phyloP scores from a whole-genome alignment of 2,329 filamentous ascomycete species.

The Fusarium sublunatum region DNA sequence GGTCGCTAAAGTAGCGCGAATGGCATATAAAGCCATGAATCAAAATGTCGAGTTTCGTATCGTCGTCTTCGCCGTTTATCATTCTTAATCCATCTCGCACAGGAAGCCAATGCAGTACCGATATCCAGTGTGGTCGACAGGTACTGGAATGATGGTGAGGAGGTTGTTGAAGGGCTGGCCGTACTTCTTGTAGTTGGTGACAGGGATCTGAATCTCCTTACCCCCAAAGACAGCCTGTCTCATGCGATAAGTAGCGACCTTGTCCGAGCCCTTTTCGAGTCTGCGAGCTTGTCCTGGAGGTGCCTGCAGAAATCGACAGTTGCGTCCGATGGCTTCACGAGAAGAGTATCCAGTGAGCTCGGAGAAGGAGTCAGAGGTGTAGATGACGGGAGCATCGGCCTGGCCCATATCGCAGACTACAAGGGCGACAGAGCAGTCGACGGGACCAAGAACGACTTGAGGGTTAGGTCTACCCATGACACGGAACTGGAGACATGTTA shows the following conservation, averaged over 20 bases:
- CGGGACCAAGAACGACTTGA: constrained; percentile 80
- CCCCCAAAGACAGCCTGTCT: constrained; percentile 57
- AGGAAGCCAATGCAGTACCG: constrained; percentile 86
- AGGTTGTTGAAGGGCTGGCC: constrained; percentile 84
- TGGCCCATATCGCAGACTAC: constrained; percentile 82
- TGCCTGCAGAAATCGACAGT: constrained; percentile 86
- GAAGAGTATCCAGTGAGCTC: constrained; percentile 81
- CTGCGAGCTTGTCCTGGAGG: constrained; percentile 65
- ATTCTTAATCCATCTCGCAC: constrained; percentile 67
- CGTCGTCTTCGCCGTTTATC: not conserved
- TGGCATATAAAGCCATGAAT: not conserved
- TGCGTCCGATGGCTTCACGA: constrained; percentile 79
- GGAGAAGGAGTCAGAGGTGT: constrained; percentile 84
- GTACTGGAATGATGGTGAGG: constrained; percentile 85
- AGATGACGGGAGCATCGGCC: constrained; percentile 83
- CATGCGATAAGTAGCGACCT: constrained; percentile 69
- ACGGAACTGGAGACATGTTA: constrained; percentile 57
- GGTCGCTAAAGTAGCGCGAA: too few relatives aligned
- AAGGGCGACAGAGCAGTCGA: constrained; percentile 87
- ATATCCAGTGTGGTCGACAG: constrained; percentile 71
- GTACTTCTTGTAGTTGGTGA: constrained; percentile 86
- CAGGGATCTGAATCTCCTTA: constrained; percentile 60
- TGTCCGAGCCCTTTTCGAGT: constrained; percentile 35
- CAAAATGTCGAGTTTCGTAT: not conserved
- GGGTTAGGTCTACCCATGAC: constrained; percentile 78